Conservation (phyloP, 805 yeast genomes). For the Myxozyma kluyveri region DNA sequence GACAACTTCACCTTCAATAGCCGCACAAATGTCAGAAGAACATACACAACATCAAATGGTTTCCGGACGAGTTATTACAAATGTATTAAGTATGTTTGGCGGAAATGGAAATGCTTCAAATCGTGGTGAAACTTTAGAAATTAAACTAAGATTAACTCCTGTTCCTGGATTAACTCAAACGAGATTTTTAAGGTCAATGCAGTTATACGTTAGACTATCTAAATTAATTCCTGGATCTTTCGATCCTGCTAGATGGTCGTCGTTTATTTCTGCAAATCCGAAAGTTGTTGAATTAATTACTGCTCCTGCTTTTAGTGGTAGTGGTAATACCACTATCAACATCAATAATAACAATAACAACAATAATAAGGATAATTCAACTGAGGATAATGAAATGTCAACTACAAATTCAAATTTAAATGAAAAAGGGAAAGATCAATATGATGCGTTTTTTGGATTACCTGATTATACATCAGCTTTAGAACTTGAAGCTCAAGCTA, state of each 20-base stretch:
- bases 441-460: constrained; percentile 20
- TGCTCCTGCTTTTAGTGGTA: constrained; percentile 15
- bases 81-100: constrained; percentile 31
- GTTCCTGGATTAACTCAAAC: constrained; percentile 27
- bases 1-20: too few species aligned
- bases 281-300: constrained; percentile 15
- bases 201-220: constrained; percentile 24
- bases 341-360: background rate
- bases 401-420: too few species aligned
- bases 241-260: constrained; percentile 27
- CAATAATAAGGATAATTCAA: background rate
- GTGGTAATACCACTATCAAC: too few species aligned
- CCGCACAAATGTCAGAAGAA: background rate
- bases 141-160: constrained; percentile 34
- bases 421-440: constrained; percentile 3
- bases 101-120: constrained; percentile 12
- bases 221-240: constrained; percentile 22
- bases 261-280: constrained; percentile 25
- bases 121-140: constrained; percentile 34
- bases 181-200: constrained; percentile 23
- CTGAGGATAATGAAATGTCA: too few species aligned
- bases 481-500: too few species aligned
- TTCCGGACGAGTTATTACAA: constrained; percentile 33
- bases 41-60: constrained; percentile 16
- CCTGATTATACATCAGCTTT: constrained; percentile 3